Evolutionary conservation across 2,329 filamentous ascomycete species (phyloP).

Genomic region (Scedosporium minutisporum): DNA sequence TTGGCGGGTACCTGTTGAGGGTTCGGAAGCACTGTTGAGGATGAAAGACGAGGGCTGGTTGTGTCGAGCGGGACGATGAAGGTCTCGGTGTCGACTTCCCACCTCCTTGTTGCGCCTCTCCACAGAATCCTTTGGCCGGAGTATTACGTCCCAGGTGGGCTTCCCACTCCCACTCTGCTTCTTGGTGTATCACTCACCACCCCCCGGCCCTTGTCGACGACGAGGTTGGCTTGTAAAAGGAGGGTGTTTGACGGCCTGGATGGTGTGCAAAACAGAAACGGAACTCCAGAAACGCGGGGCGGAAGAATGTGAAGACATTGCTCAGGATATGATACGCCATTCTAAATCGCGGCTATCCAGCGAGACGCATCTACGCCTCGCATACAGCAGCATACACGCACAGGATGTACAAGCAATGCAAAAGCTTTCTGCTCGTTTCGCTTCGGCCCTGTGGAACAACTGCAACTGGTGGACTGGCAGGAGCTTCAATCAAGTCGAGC

Average conservation of each 20-base stretch:
- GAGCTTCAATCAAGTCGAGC: not conserved
- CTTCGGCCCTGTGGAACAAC: not conserved
- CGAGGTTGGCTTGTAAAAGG: not conserved
- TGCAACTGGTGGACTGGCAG: not conserved
- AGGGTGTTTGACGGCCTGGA: not conserved
- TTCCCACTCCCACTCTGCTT: not conserved
- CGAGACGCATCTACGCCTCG: slow-evolving; percentile 2
- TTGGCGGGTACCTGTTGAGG: not conserved
- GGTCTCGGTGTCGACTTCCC: not conserved
- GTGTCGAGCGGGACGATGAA: not conserved
- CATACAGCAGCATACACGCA: not conserved
- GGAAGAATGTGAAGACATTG: not conserved
- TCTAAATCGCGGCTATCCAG: not conserved
- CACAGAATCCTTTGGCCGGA: not conserved
- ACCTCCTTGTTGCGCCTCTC: not conserved
- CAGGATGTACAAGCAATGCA: slow-evolving; percentile 5
- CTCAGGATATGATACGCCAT: not conserved
- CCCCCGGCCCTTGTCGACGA: not conserved
- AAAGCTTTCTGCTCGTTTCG: not conserved
- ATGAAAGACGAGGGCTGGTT: not conserved
- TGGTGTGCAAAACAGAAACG: not conserved
- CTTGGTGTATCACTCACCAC: not conserved
- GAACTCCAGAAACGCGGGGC: not conserved
- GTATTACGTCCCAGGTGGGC: not conserved
- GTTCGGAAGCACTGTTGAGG: not conserved